Evolutionary conservation across 768 basidiomycete genomes (phyloP), one percentile per base, ranked within the genome.

Genomic region (Suillus clintonianus): DNA sequence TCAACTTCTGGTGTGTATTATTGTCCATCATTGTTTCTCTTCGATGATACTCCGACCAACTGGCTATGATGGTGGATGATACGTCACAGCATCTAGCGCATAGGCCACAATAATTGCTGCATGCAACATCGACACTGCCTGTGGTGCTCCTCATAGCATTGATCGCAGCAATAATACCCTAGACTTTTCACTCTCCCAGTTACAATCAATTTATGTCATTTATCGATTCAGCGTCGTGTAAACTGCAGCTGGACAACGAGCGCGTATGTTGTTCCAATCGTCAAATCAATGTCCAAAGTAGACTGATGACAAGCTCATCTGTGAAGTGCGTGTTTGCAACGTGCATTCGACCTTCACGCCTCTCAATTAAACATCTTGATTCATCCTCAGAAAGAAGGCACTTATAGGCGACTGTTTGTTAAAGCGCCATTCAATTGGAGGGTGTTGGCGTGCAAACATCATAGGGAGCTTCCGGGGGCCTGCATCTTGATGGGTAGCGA

Each of bases 1-100:
- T 57, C 56, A 57, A 24, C 24, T 55, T 30, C 56, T 57, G 56
- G 56, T 42, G 34, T 41, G 39, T 27, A 41, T 57, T 13, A 57
- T 57, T 57, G 36, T 37, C 55, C 14, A 37, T 27, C 22, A 17
- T 39, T 8, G 37, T 24, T 56, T 56, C 9, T 39, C 9, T 37
- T 39, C 24, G 19, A 30, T 10, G 19, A n/a, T 11, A 7, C 51
- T 34, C 51, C 3, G 24, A 56, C 55, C 9, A 27, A 39, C 6
- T 7, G 39, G 24, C 6, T 7, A 30, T 57, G 27, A 37, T 57
- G 15, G 54, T 55, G 22, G 54, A 22, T 37, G 36, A 36, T 36
- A 22, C n/a, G 15, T 56, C 39, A 27, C 55, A 57, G 24, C 37
- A 55, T 55, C 11, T 27, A 41, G 19, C 6, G 39, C 39, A 41